A percentile compares a stretch with the other conserved stretches of the same genome.
phyloP scores from a whole-genome alignment of 495 filamentous ascomycete species.

The Aspergillus haitiensis region DNA sequence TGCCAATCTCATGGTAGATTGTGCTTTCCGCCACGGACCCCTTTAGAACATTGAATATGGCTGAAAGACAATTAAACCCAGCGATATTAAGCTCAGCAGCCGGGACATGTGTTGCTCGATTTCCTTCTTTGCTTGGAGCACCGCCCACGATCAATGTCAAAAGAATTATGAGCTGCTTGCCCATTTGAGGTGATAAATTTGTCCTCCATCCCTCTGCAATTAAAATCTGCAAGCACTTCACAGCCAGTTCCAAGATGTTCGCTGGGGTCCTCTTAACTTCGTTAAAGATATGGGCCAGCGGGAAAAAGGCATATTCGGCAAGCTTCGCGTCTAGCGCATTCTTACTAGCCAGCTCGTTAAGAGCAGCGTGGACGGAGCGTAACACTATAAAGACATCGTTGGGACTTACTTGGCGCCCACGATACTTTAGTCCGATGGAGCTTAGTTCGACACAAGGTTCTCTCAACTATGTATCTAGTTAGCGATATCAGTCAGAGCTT shows the following conservation, averaged over 20 bases:
- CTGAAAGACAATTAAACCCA: slow-evolving; percentile 57
- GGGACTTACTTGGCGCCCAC: slow-evolving; percentile 51
- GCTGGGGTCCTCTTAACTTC: slow-evolving; percentile 69
- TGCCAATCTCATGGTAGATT: slow-evolving; percentile 55
- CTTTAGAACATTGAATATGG: slow-evolving; percentile 49
- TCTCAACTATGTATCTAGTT: slow-evolving; percentile 57
- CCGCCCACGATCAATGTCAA: slow-evolving; percentile 78
- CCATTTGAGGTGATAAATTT: slow-evolving; percentile 64
- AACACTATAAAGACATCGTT: slow-evolving; percentile 57
- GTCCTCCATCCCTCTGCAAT: slow-evolving; percentile 75
- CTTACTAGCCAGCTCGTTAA: slow-evolving; percentile 52
- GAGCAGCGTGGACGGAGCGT: slow-evolving; percentile 50
- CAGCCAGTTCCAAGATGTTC: slow-evolving; percentile 68
- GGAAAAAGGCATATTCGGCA: slow-evolving; percentile 94
- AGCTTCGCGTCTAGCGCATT: slow-evolving; percentile 72
- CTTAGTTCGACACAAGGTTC: slow-evolving; percentile 76
- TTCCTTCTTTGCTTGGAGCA: slow-evolving; percentile 50
- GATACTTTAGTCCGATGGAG: slow-evolving; percentile 62
- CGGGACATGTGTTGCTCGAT: slow-evolving; percentile 37
- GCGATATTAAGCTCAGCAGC: slow-evolving; percentile 69
- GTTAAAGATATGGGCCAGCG: slow-evolving; percentile 82
- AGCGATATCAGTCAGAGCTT: slow-evolving; percentile 20
- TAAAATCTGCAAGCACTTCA: slow-evolving; percentile 71
- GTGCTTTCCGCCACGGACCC: slow-evolving; percentile 52
- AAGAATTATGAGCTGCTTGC: slow-evolving; percentile 81